Conservation (phyloP, 2,329 filamentous ascomycete genomes). For the Alternaria metachromatica region DNA sequence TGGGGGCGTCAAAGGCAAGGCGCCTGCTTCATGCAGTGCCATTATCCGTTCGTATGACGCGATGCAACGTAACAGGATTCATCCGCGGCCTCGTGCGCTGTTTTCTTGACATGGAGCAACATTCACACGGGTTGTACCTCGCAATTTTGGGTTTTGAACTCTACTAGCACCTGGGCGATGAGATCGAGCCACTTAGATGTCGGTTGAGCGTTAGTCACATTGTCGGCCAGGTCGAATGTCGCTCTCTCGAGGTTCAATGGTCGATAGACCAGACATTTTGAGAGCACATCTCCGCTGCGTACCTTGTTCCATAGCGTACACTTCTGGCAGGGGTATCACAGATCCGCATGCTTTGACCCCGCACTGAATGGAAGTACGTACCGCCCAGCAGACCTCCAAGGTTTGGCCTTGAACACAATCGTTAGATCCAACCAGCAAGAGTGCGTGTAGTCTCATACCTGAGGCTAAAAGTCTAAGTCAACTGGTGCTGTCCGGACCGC, state of each 20-base stretch:
- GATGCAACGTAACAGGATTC: background rate
- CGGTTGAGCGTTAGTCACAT: too few species aligned
- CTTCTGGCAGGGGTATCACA: background rate
- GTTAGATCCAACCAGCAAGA: background rate
- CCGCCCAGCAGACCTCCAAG: background rate
- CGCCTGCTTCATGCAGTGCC: background rate
- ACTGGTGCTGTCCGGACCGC: too few species aligned
- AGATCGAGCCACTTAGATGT: too few species aligned
- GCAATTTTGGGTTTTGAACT: too few species aligned
- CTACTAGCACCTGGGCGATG: too few species aligned
- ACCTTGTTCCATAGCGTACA: background rate
- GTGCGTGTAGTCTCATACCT: too few species aligned
- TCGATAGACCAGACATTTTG: too few species aligned
- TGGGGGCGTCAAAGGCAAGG: background rate
- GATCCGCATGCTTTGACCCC: background rate
- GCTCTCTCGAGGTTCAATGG: too few species aligned
- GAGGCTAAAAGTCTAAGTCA: too few species aligned
- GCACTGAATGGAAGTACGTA: background rate
- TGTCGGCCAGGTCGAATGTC: background rate
- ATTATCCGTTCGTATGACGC: background rate
- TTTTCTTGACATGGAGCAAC: background rate
- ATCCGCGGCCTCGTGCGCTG: background rate
- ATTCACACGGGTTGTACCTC: background rate
- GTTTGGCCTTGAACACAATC: background rate
- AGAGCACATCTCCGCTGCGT: background rate